phyloP scores from a whole-genome alignment of 495 filamentous ascomycete genomes.

The Xylaria scruposa region DNA sequence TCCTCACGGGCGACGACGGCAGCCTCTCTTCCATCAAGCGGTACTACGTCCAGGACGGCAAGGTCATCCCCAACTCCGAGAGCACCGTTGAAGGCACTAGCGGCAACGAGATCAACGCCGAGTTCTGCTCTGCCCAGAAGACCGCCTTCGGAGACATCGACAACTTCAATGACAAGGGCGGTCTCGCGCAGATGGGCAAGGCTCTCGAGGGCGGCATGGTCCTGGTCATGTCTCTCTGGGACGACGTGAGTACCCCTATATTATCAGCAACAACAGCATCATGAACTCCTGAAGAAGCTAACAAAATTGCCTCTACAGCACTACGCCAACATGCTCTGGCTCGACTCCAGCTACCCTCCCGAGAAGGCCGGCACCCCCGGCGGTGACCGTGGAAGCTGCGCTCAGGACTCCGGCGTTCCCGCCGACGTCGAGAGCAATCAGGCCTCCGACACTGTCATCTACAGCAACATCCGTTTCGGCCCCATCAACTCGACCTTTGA shows the following conservation, averaged over 20 bases:
- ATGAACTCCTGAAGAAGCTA: not conserved
- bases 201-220: conserved; percentile 68
- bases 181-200: conserved; percentile 64
- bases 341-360: conserved; percentile 72
- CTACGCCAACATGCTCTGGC: conserved; percentile 78
- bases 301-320: conserved; percentile 43
- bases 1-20: conserved; percentile 62
- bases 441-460: conserved; percentile 51
- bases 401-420: conserved; percentile 63
- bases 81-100: conserved; percentile 55
- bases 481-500: conserved; percentile 67
- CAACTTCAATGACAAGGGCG: conserved; percentile 65
- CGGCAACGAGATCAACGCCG: conserved; percentile 52
- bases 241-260: conserved; percentile 55
- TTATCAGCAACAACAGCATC: not conserved
- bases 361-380: conserved; percentile 60
- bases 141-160: conserved; percentile 65
- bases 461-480: conserved; percentile 73
- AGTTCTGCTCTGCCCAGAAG: conserved; percentile 58
- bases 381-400: conserved; percentile 71
- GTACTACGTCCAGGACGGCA: conserved; percentile 68
- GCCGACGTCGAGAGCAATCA: conserved; percentile 59
- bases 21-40: conserved; percentile 64
- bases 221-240: conserved; percentile 77
- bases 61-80: conserved; percentile 61